phyloP scores from a whole-genome alignment of 169 alveolate species.

The Ichthyophthirius multifiliis region DNA sequence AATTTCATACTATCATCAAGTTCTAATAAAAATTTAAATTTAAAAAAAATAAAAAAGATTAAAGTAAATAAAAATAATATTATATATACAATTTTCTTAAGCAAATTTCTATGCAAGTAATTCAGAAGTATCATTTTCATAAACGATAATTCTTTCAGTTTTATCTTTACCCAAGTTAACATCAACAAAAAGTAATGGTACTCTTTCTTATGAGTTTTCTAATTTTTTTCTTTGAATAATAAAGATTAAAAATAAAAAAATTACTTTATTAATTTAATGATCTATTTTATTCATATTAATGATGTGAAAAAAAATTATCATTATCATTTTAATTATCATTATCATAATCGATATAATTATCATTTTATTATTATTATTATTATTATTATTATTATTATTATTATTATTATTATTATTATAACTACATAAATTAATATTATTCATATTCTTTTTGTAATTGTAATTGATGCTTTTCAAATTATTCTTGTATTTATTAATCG shows the following conservation, averaged over 20 bases:
- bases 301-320: not conserved
- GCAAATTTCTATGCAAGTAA: conserved; percentile 74
- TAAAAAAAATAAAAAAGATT: not conserved
- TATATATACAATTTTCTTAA: conserved; percentile 48
- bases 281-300: not conserved
- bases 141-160: conserved; percentile 69
- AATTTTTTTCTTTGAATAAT: conserved; percentile 11
- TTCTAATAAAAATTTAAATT: not conserved
- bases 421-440: not conserved
- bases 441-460: not conserved
- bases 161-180: conserved; percentile 73
- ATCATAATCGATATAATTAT: conserved; percentile 24
- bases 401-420: not conserved
- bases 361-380: conserved; percentile 13
- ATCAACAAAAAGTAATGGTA: conserved; percentile 74
- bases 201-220: conserved; percentile 34
- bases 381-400: conserved; percentile 1
- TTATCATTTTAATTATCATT: not conserved
- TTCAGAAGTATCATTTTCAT: conserved; percentile 75
- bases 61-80: not conserved
- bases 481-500: too few species aligned
- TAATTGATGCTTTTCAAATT: too few species aligned
- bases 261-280: not conserved
- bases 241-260: not conserved
- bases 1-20: conserved; percentile 59